These are phyloP conservation scores for Xerocomus amazonicus DNA, from an alignment of 1,284 basidiomycete genomes.

Conservation along the genomic window DNA sequence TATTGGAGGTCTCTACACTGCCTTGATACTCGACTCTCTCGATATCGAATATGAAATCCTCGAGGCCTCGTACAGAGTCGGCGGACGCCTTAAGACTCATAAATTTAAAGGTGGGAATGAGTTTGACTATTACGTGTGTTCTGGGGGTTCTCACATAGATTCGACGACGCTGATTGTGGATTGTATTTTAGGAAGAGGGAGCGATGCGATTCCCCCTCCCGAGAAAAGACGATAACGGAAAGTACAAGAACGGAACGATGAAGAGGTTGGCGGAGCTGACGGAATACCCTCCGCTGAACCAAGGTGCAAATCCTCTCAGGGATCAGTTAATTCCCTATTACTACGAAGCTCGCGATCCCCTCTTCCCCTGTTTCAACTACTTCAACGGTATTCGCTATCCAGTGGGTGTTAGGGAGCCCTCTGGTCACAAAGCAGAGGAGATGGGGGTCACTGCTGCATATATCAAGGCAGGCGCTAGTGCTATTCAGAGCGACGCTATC, in stretches of 20 bases:
- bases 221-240: conserved; percentile 11
- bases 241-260: conserved; percentile 27
- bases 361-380: not conserved
- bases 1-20: conserved; percentile 35
- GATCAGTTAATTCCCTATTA: not conserved
- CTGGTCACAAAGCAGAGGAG: not conserved
- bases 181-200: conserved; percentile 26
- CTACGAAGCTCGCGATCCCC: not conserved
- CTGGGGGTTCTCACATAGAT: not conserved
- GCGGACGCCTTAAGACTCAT: conserved; percentile 36
- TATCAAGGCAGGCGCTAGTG: not conserved
- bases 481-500: not conserved
- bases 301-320: no score
- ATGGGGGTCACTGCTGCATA: not conserved
- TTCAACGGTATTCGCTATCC: not conserved
- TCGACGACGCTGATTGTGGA: not conserved
- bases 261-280: conserved; percentile 28
- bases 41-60: conserved; percentile 36
- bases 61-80: conserved; percentile 29
- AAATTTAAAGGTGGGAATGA: conserved; percentile 6
- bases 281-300: conserved; percentile 2
- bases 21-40: conserved; percentile 34
- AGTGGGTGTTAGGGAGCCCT: not conserved
- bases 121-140: conserved; percentile 12
- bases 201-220: conserved; percentile 37